Evolutionary conservation across 1,139 yeast genomes (phyloP), one percentile per base, ranked within the genome.

Genomic region (Geotrichum bryndzae): DNA sequence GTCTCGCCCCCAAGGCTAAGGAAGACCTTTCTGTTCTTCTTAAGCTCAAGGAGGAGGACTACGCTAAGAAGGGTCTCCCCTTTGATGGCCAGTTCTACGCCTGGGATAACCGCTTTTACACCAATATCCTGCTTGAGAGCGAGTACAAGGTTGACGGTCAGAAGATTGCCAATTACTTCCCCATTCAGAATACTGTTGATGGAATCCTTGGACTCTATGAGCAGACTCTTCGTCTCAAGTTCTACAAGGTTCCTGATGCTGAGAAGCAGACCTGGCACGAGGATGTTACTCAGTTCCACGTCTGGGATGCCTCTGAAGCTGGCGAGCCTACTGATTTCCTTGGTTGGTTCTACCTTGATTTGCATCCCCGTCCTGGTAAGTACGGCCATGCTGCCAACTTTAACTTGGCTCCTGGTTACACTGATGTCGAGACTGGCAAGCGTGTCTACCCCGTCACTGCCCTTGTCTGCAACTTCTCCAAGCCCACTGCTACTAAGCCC

Each of bases 301-400:
- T 89, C 57, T 88, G 88, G 85, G 84, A 85, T 69, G 63, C 65
- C 23, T 74, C 82, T 64, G 84, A 80, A 67, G 79, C 83, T 51
- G 69, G 66, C 15, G 66, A 69, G 13, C 61, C 63, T 23, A 83
- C 84, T n/a, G 82, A 79, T 64, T 89, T 89, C 74, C 81, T 84
- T 68, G 96, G 96, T 41, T 87, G 88, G 83, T 76, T 90, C 55
- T 88, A 85, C 74, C 83, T 90, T 67, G 96, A 90, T 73, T 76
- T 89, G 70, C 92, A 88, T 72, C 96, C 96, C 65, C 82, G 96
- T 72, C 87, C 85, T 61, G 92, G 94, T 68, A 90, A 90, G 73
- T 90, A 87, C 74, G 87, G 90, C 1, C 96, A 89, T 73, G 96
- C 96, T 33, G 96, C 96, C 13, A 87, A 87, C 71, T 88, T 90